These are phyloP conservation scores for Colletotrichum lentis DNA, from an alignment of 2,329 filamentous ascomycete genomes.

Conservation along the genomic window DNA sequence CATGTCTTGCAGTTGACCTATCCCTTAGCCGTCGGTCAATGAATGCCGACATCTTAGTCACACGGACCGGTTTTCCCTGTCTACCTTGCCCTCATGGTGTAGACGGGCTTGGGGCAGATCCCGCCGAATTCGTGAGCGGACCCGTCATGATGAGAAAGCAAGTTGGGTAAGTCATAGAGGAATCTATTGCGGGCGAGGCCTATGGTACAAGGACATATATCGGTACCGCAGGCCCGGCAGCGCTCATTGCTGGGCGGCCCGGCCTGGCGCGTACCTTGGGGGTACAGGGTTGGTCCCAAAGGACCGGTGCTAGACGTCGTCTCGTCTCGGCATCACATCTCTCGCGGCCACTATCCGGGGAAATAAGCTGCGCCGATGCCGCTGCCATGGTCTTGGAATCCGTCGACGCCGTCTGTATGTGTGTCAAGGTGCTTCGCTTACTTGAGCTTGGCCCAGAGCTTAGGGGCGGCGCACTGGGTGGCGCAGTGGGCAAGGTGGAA, in stretches of 20 bases:
- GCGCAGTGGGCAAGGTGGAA: conserved; percentile 99
- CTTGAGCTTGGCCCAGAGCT: conserved; percentile 92
- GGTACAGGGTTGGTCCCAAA: conserved; percentile 30
- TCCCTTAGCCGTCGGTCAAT: neutral
- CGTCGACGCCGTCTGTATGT: conserved; percentile 12
- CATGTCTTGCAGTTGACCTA: neutral
- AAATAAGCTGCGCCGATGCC: conserved; percentile 26
- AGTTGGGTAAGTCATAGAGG: conserved; percentile 30
- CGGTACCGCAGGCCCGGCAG: conserved; percentile 20
- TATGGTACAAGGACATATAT: conserved; percentile 39
- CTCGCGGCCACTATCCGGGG: conserved; percentile 11
- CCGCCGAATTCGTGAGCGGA: neutral
- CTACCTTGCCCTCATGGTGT: neutral
- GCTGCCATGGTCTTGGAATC: neutral
- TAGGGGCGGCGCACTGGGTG: conserved; percentile 89
- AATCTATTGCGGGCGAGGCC: conserved; percentile 40
- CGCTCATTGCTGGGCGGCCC: conserved; percentile 3
- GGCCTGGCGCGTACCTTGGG: conserved; percentile 16
- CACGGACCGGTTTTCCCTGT: neutral
- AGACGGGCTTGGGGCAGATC: neutral
- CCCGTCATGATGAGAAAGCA: neutral
- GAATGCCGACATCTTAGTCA: neutral
- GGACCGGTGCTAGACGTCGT: conserved; percentile 20
- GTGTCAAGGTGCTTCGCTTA: conserved; percentile 59
- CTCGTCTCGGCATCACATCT: conserved; percentile 24